phyloP scores from a whole-genome alignment of 2,329 filamentous ascomycete genomes.

The Aspergillus sp. region DNA sequence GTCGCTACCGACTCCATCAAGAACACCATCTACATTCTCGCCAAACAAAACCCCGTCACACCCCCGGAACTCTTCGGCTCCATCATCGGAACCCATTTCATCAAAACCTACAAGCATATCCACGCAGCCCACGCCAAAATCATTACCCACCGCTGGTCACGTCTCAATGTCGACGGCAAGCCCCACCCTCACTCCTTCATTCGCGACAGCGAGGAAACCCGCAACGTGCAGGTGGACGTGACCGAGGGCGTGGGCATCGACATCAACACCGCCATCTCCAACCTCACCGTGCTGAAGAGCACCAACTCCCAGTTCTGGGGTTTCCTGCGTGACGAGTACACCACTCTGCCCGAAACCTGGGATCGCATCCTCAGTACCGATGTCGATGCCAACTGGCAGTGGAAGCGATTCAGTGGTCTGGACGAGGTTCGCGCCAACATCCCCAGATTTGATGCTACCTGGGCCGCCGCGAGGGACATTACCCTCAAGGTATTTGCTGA shows the following conservation, averaged over 20 bases:
- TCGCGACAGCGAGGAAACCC: slow-evolving; percentile 82
- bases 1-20: slow-evolving; percentile 98
- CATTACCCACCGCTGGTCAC: slow-evolving; percentile 83
- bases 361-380: slow-evolving; percentile 94
- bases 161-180: slow-evolving; percentile 80
- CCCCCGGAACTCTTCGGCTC: slow-evolving; percentile 89
- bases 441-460: slow-evolving; percentile 72
- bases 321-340: slow-evolving; percentile 90
- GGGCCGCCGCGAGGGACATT: slow-evolving; percentile 70
- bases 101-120: slow-evolving; percentile 85
- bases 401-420: slow-evolving; percentile 66
- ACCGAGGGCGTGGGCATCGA: slow-evolving; percentile 65
- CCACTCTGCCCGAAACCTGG: slow-evolving; percentile 83
- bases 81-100: slow-evolving; percentile 81
- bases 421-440: slow-evolving; percentile 62
- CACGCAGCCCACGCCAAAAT: slow-evolving; percentile 76
- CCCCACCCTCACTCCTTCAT: slow-evolving; percentile 94
- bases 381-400: slow-evolving; percentile 81
- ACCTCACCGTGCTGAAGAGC: slow-evolving; percentile 87
- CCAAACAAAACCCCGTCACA: slow-evolving; percentile 86
- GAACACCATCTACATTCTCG: slow-evolving; percentile 92
- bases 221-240: slow-evolving; percentile 71
- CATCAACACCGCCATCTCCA: slow-evolving; percentile 72
- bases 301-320: slow-evolving; percentile 95
- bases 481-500: slow-evolving; percentile 89